Evolutionary conservation across 768 basidiomycete genomes (phyloP).

Genomic region (Cubamyces lactineus): DNA sequence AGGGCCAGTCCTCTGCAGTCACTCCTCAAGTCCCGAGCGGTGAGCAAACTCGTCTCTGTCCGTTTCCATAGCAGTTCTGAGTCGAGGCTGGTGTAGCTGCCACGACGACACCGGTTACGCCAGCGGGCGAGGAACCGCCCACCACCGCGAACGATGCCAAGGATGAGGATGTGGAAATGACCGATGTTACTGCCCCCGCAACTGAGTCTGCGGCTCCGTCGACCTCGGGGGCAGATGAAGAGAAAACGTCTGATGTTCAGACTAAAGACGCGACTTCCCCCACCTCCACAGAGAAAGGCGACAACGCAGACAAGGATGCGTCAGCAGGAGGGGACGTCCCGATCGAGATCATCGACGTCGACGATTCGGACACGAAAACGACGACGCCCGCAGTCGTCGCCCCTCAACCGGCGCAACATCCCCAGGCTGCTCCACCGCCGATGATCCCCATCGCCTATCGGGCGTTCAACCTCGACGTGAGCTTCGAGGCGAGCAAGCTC

Average conservation of each 20-base stretch:
- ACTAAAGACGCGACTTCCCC: slow-evolving; percentile 20
- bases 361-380: slow-evolving; percentile 28
- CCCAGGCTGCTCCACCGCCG: slow-evolving; percentile 21
- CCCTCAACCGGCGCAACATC: slow-evolving; percentile 14
- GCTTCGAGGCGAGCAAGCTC: slow-evolving; percentile 84
- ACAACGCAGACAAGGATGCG: slow-evolving; percentile 25
- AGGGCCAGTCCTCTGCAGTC: slow-evolving; percentile 15
- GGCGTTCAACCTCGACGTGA: slow-evolving; percentile 71
- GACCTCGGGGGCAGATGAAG: slow-evolving; percentile 1
- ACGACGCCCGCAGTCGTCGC: slow-evolving; percentile 29
- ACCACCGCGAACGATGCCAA: slow-evolving; percentile 6
- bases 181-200: slow-evolving; percentile 22
- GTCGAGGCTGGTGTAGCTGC: not conserved
- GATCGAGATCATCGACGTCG: slow-evolving; percentile 52
- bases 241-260: slow-evolving; percentile 5
- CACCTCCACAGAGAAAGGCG: too few species aligned
- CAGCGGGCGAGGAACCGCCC: slow-evolving; percentile 18
- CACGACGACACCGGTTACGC: slow-evolving; percentile 16
- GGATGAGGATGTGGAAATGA: slow-evolving; percentile 23
- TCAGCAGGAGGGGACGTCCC: slow-evolving; percentile 34
- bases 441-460: slow-evolving; percentile 37
- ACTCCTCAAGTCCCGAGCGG: slow-evolving; percentile 17
- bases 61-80: too few species aligned
- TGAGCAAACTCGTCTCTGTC: not conserved
- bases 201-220: slow-evolving; percentile 1